A percentile compares a stretch with the other conserved stretches of the same genome.
Conservation (phyloP, 345 rosid species). For the Triadica sebifera region DNA sequence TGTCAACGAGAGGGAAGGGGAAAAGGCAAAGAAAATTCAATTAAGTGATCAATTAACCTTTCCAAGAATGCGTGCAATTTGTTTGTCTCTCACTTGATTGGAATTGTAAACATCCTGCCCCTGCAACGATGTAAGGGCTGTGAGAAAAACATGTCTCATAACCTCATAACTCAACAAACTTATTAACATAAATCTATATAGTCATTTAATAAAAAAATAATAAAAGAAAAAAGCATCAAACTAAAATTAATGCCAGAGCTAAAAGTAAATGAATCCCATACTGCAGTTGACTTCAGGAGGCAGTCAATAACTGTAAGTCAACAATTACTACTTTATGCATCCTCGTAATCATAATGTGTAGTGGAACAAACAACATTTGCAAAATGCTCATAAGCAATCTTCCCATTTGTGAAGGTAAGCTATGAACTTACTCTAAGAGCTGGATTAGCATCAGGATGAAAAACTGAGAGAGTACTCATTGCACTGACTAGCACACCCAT, state of each 20-base stretch:
- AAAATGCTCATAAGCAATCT: neutral
- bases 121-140: constrained; percentile 27
- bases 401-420: constrained; percentile 4
- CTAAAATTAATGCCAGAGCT: neutral
- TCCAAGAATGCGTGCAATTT: constrained; percentile 86
- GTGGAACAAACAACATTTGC: neutral
- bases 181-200: neutral
- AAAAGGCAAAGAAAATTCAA: constrained; percentile 3
- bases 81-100: constrained; percentile 89
- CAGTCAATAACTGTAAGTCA: neutral
- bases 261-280: neutral
- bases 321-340: neutral
- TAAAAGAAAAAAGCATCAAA: neutral
- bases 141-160: neutral
- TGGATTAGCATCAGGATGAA: constrained; percentile 99
- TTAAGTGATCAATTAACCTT: constrained; percentile 60
- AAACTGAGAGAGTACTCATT: constrained; percentile 94
- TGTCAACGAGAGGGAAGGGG: neutral
- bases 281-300: neutral
- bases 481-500: constrained; percentile 98
- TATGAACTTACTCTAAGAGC: constrained; percentile 74
- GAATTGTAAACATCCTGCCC: constrained; percentile 82
- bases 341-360: neutral
- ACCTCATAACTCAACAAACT: neutral
- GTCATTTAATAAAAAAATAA: neutral